Conservation (phyloP, 2,329 filamentous ascomycete genomes). For the Zymoseptoria crescenta region DNA sequence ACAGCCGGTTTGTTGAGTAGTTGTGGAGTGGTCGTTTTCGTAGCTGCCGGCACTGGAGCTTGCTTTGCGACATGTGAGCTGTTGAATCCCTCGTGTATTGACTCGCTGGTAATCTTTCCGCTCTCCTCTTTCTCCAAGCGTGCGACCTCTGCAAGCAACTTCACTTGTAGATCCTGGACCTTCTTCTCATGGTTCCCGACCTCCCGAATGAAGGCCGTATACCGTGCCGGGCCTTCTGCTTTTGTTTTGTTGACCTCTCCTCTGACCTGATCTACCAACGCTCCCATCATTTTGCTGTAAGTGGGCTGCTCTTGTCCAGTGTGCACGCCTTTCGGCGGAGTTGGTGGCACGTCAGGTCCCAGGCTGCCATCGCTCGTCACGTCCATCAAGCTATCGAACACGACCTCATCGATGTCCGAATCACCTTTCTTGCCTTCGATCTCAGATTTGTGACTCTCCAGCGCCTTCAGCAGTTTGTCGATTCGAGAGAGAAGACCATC, state of each 20-base stretch:
- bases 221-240: conserved; percentile 49
- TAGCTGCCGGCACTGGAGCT: conserved; percentile 14
- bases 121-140: conserved; percentile 78
- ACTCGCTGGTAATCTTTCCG: conserved; percentile 89
- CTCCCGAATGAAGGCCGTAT: conserved; percentile 68
- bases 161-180: conserved; percentile 67
- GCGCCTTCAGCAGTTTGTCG: conserved; percentile 63
- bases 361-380: conserved; percentile 54
- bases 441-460: conserved; percentile 62
- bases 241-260: conserved; percentile 67
- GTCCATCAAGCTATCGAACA: conserved; percentile 86
- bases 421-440: conserved; percentile 50
- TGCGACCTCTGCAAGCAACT: conserved; percentile 65
- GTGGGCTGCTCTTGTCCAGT: conserved; percentile 65
- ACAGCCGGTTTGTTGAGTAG: conserved; percentile 32
- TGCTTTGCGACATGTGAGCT: conserved; percentile 69
- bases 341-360: conserved; percentile 65
- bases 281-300: conserved; percentile 98
- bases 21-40: conserved; percentile 32
- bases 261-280: conserved; percentile 89
- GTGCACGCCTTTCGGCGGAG: conserved; percentile 73
- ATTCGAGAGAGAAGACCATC: conserved; percentile 83
- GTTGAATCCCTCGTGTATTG: conserved; percentile 82
- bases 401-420: conserved; percentile 66
- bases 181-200: conserved; percentile 69